Evolutionary conservation across 2,329 filamentous ascomycete genomes (phyloP).

Genomic region (Alternaria burnsii): DNA sequence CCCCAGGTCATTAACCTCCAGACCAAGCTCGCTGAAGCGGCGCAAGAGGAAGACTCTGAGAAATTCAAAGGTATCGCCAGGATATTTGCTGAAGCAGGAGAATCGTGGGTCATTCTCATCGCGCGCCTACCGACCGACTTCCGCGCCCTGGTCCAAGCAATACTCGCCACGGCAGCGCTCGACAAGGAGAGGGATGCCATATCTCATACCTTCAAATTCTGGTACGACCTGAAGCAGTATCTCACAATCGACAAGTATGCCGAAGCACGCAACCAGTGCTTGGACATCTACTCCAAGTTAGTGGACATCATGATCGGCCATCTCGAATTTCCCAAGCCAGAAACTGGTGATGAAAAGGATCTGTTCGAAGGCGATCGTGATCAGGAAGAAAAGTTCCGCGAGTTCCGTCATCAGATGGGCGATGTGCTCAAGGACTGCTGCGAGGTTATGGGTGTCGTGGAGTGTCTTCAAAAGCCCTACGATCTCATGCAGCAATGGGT

Average conservation of each 20-base stretch:
- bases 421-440: constrained; percentile 97
- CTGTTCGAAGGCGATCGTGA: constrained; percentile 96
- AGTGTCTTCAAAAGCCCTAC: constrained; percentile 90
- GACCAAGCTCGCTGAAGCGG: constrained; percentile 77
- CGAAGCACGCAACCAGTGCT: constrained; percentile 76
- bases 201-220: constrained; percentile 93
- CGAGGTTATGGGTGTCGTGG: constrained; percentile 91
- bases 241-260: constrained; percentile 90
- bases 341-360: constrained; percentile 77
- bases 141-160: constrained; percentile 82
- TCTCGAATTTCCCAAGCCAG: constrained; percentile 83
- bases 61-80: constrained; percentile 87
- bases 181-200: constrained; percentile 92
- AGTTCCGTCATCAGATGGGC: constrained; percentile 96
- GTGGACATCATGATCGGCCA: constrained; percentile 94
- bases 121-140: constrained; percentile 85
- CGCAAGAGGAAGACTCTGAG: constrained; percentile 83
- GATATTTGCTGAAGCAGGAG: constrained; percentile 90
- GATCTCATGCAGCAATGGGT: constrained; percentile 89
- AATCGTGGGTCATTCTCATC: constrained; percentile 92
- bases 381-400: constrained; percentile 94
- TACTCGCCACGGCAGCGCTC: constrained; percentile 88
- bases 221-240: constrained; percentile 98
- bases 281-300: constrained; percentile 85
- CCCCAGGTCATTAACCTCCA: constrained; percentile 79